A percentile compares a stretch with the other conserved stretches of the same genome.
These are phyloP conservation scores for Boletus vinaceobasis DNA, from an alignment of 768 basidiomycete species.

Conservation along the genomic window DNA sequence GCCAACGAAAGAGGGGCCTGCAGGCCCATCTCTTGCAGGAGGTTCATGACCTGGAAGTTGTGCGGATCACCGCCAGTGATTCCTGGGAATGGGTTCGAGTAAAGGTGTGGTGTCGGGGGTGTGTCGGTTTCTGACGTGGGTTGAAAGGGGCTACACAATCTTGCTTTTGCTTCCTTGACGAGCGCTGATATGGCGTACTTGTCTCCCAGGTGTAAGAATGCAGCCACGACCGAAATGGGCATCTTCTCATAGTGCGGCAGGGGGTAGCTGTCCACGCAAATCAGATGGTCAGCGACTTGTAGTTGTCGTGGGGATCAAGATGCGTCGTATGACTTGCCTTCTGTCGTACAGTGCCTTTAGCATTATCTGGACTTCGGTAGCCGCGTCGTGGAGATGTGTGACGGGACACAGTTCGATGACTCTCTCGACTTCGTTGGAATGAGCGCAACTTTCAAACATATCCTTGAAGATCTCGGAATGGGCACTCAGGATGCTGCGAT, in stretches of 20 bases:
- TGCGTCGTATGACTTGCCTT: background rate
- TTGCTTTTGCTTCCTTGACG: constrained; percentile 6
- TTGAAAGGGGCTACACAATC: background rate
- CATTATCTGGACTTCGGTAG: constrained; percentile 9
- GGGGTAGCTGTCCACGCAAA: background rate
- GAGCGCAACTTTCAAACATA: constrained; percentile 18
- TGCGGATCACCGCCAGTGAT: constrained; percentile 9
- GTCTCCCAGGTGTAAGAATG: constrained; percentile 21
- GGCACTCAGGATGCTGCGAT: constrained; percentile 20
- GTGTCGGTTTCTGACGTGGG: background rate
- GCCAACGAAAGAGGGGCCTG: constrained; percentile 1
- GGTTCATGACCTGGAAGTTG: constrained; percentile 17
- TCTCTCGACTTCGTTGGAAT: background rate
- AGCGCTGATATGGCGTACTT: constrained; percentile 20
- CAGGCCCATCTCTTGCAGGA: constrained; percentile 4
- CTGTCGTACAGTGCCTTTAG: constrained; percentile 19
- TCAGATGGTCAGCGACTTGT: background rate
- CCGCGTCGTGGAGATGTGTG: constrained; percentile 13
- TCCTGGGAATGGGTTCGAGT: background rate
- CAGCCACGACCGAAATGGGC: constrained; percentile 1
- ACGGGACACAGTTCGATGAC: constrained; percentile 19
- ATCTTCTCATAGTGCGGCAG: background rate
- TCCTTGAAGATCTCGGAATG: constrained; percentile 30
- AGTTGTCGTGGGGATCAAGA: background rate
- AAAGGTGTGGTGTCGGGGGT: fast-evolving